phyloP scores from a whole-genome alignment of 2,329 filamentous ascomycete species.

The Pyrenophora teres region DNA sequence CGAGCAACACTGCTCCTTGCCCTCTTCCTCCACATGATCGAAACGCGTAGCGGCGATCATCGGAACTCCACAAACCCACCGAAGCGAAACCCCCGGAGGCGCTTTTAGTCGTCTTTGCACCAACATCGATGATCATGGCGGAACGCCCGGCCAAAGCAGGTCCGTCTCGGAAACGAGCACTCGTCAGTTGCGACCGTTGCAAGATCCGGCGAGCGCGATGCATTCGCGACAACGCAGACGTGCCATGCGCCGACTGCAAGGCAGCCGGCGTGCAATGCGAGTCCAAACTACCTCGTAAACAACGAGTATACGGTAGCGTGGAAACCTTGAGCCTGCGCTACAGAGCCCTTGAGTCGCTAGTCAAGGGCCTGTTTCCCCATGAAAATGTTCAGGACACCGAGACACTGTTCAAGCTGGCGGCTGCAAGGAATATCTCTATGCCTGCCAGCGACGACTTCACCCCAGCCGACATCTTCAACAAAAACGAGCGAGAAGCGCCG shows the following conservation, averaged over 20 bases:
- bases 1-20: not conserved
- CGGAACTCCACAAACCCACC: constrained; percentile 9
- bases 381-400: constrained; percentile 48
- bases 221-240: constrained; percentile 34
- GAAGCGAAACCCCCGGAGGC: not conserved
- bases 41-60: not conserved
- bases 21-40: not conserved
- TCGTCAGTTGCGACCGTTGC: constrained; percentile 40
- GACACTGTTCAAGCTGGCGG: constrained; percentile 48
- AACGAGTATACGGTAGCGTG: constrained; percentile 53
- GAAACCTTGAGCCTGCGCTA: constrained; percentile 53
- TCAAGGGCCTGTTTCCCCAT: constrained; percentile 50
- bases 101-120: not conserved
- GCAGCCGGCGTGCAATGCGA: constrained; percentile 49
- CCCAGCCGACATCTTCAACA: constrained; percentile 34
- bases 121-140: constrained; percentile 11
- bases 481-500: constrained; percentile 4
- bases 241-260: constrained; percentile 48
- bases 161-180: constrained; percentile 33
- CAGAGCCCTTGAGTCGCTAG: constrained; percentile 50
- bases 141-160: constrained; percentile 25
- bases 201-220: constrained; percentile 37
- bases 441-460: constrained; percentile 38
- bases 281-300: constrained; percentile 52
- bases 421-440: constrained; percentile 46